These are phyloP conservation scores for Pisolithus marmoratus DNA, from an alignment of 768 basidiomycete species.

Conservation along the genomic window DNA sequence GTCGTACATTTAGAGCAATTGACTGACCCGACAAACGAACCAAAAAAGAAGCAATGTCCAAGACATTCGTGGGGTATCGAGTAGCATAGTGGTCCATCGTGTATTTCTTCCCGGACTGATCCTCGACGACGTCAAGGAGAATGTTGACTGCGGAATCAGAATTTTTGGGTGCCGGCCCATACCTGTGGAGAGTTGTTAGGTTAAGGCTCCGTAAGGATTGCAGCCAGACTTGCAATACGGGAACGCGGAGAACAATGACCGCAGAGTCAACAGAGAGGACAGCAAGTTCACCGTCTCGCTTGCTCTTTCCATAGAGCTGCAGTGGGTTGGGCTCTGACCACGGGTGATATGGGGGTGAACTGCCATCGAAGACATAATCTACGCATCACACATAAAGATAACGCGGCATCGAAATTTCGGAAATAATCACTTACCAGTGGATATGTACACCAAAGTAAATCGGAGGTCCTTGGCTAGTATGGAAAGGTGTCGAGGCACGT, in stretches of 20 bases:
- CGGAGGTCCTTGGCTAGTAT: conserved; percentile 52
- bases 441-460: conserved; percentile 84
- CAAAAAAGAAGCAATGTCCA: conserved; percentile 83
- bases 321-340: conserved; percentile 72
- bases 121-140: conserved; percentile 78
- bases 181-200: conserved; percentile 42
- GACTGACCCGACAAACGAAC: conserved; percentile 64
- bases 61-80: conserved; percentile 86
- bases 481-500: conserved; percentile 70
- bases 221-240: conserved; percentile 62
- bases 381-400: background rate
- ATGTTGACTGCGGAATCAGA: conserved; percentile 88
- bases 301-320: conserved; percentile 83
- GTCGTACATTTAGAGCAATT: background rate
- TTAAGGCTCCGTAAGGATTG: background rate
- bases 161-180: conserved; percentile 81
- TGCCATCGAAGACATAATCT: conserved; percentile 97
- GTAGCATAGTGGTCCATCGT: conserved; percentile 96
- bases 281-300: conserved; percentile 82
- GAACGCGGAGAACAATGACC: conserved; percentile 75
- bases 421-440: conserved; percentile 54
- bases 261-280: conserved; percentile 56
- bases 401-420: conserved; percentile 1
- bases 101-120: conserved; percentile 82
- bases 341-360: conserved; percentile 84